Base-by-base conservation (phyloP, 768 basidiomycete species). In the Pisolithus microcarpus region DNA sequence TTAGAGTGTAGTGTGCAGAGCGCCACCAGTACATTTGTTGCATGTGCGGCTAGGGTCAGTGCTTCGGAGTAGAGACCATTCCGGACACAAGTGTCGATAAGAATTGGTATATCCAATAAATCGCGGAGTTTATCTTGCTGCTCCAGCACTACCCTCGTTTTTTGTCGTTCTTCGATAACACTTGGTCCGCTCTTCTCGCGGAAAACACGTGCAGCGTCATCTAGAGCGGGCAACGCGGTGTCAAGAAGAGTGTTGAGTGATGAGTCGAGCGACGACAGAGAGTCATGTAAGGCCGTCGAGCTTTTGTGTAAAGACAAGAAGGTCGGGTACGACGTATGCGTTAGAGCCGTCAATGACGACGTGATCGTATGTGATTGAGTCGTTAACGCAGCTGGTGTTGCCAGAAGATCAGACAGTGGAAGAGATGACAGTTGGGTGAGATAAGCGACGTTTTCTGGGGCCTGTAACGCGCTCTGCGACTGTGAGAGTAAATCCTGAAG, bases 61-160 rank as follows among this genome's bases (percentile, higher is more conserved):
- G 93, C 94, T 63, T 98, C 96, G 48, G 83, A 77, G 70, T 93
- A 97, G 67, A 89, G 87, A 7, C 91, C 91, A 60, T 91, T 92
- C 37, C 92, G 80, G 13, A 96, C 87, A 63, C 92, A 97, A 1
- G 91, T 90, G 64, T 95, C 91, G 62, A 96, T 86, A 28, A 99
- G 77, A 46, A 87, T 74, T 8, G 95, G 92, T 44, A 94, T 79
- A 58, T 96, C 93, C 51, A 98, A 80, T 34, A 98, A 70, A 65
- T 97, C 93, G 56, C 87, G 78, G 53, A 98, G 78, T 67, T 93
- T 93, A 65, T 95, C 91, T 62, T 92, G 87, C 59, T 95, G 89
- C 59, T 97, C 94, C 52, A 92, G 79, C n/a, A 98, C 90, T 46
- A 88, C 74, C 30, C 82, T 75, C 0, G 90, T 90, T 56, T 85